Conservation (phyloP, 768 basidiomycete species). For the Boletus rex-veris region DNA sequence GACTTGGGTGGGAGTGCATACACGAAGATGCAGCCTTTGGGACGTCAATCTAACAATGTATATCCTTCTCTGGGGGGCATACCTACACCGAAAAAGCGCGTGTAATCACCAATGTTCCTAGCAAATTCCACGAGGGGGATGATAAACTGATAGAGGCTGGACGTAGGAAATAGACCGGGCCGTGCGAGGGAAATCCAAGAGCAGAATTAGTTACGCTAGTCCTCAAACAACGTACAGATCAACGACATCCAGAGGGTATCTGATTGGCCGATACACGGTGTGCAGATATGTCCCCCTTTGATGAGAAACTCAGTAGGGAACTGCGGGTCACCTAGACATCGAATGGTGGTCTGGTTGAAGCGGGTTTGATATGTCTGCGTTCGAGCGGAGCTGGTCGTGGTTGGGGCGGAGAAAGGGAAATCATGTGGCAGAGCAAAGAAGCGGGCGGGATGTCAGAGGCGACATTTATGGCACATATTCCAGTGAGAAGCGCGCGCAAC, state of each 20-base stretch:
- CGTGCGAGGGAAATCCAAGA: conserved; percentile 3
- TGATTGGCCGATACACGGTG: too few relatives aligned
- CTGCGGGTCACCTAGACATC: neutral
- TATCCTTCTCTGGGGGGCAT: neutral
- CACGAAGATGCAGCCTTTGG: neutral
- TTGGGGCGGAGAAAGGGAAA: conserved; percentile 34
- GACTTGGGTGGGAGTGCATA: neutral
- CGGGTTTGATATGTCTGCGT: conserved; percentile 6
- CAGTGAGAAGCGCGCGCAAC: neutral
- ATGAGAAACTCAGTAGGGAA: neutral
- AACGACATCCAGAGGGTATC: neutral
- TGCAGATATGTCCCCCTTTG: neutral
- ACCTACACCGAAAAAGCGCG: neutral
- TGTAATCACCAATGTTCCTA: neutral
- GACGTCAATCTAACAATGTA: neutral
- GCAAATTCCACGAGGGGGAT: neutral
- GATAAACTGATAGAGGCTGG: neutral
- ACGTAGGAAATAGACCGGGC: neutral
- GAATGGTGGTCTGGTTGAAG: too few relatives aligned
- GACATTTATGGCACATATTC: conserved; percentile 27
- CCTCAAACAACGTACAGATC: neutral
- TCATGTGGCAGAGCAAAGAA: conserved; percentile 24
- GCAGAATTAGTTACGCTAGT: neutral
- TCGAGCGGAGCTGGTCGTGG: conserved; percentile 35
- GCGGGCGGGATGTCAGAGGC: conserved; percentile 8